These are phyloP conservation scores for Periconia sp. DNA, from an alignment of 2,329 filamentous ascomycete genomes.

Conservation along the genomic window DNA sequence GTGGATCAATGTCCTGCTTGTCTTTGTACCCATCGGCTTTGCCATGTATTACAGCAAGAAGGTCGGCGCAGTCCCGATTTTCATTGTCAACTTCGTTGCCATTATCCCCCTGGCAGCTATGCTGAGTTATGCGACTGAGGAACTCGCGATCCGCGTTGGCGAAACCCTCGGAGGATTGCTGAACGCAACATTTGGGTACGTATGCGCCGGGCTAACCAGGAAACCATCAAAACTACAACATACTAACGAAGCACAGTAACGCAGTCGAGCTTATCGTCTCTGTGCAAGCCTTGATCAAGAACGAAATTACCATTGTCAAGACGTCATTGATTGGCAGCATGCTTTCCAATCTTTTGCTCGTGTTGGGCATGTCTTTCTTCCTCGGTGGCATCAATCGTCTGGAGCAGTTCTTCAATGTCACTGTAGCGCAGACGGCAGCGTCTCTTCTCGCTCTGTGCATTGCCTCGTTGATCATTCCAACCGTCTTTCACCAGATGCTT, in stretches of 20 bases:
- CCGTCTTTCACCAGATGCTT: slow-evolving; percentile 67
- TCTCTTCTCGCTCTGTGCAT: slow-evolving; percentile 81
- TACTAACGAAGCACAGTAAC: slow-evolving; percentile 60
- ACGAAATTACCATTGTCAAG: slow-evolving; percentile 84
- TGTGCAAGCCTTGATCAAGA: slow-evolving; percentile 77
- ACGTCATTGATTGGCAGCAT: slow-evolving; percentile 92
- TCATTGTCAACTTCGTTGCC: slow-evolving; percentile 91
- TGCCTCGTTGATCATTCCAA: slow-evolving; percentile 84
- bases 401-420: slow-evolving; percentile 90
- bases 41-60: slow-evolving; percentile 69
- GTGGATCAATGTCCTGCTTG: slow-evolving; percentile 83
- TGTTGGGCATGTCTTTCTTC: slow-evolving; percentile 93
- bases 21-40: slow-evolving; percentile 80
- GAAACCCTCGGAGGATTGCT: slow-evolving; percentile 87
- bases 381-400: slow-evolving; percentile 78
- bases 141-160: slow-evolving; percentile 77
- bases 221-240: too few relatives aligned
- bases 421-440: slow-evolving; percentile 87
- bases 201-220: too few relatives aligned
- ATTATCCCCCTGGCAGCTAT: slow-evolving; percentile 89
- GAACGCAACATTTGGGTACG: slow-evolving; percentile 86
- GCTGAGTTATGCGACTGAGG: slow-evolving; percentile 87
- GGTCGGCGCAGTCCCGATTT: slow-evolving; percentile 56
- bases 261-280: slow-evolving; percentile 90
- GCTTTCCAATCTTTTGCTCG: slow-evolving; percentile 85